Base-by-base conservation (phyloP, 129 eudicot species). In the Escallonia herrerae region DNA sequence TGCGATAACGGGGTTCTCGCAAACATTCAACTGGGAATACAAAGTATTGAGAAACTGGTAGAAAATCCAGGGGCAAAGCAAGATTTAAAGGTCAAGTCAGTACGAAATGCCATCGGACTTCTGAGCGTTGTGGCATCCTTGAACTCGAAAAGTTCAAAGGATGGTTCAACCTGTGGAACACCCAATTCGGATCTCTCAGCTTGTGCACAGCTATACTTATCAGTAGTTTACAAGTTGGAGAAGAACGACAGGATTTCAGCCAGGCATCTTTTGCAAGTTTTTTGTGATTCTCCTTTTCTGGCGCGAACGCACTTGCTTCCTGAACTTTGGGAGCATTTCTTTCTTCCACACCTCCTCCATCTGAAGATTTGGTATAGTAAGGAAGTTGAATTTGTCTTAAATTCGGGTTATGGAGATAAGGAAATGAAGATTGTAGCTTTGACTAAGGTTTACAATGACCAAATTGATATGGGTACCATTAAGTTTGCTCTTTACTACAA, bases 281-380 rank as follows among this genome's bases (percentile, higher is more conserved):
- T 88, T 45, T 69, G 74, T 43, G 93, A 85, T 67, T 77, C 93
- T 7, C 96, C 96, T 37, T 76, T 56, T 37, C 73, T 88, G 37
- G 93, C 89, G 14, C 79, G 93, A 13, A 73, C 75, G 1, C 93
- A 76, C 40, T 75, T 88, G 84, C 62, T 88, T 43, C 87, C 91
- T 10, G 96, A 88, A 12, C 80, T 88, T 76, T 88, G 96, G 96
- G 89, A 85, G 38, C 96, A 88, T 75, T 77, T 88, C 62, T 88
- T 88, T 73, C 85, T 88, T 40, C 96, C 96, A 7, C 91, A 88
- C 63, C 87, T 88, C 3, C 84, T 88, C 14, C 96, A 88, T 68
- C 54, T 88, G 51, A 85, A 85, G 79, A 77, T 84, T 66, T 88
- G 96, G 96, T 80, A 75, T 58, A 64, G 59, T 4, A 72, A 70